Evolutionary conservation across 805 yeast genomes (phyloP).

Genomic region (Kuraishia borneana): DNA sequence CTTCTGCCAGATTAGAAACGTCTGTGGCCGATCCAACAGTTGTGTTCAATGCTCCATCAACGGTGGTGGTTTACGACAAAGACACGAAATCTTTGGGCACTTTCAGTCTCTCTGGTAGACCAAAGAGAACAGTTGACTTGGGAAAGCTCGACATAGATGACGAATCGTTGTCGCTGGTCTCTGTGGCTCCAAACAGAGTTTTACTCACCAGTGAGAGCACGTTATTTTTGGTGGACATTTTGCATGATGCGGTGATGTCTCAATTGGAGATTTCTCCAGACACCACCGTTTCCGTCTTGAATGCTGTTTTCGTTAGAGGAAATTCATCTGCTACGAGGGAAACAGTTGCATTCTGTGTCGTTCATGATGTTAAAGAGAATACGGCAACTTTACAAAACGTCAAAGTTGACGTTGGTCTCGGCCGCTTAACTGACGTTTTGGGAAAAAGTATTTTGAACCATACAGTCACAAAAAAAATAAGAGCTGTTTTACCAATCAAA

Average conservation of each 20-base stretch:
- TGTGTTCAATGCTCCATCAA: slow-evolving; percentile 5
- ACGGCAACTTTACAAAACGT: slow-evolving; percentile 30
- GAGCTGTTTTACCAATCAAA: neutral
- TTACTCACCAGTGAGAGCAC: neutral
- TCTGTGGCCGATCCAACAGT: slow-evolving; percentile 2
- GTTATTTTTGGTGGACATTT: neutral
- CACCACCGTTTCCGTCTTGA: slow-evolving; percentile 7
- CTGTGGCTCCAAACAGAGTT: slow-evolving; percentile 1
- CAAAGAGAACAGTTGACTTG: slow-evolving; percentile 15
- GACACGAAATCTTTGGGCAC: slow-evolving; percentile 9
- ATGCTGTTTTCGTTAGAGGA: slow-evolving; percentile 29
- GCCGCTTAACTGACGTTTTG: slow-evolving; percentile 55
- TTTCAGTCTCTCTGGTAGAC: slow-evolving; percentile 19
- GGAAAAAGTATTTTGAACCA: slow-evolving; percentile 40
- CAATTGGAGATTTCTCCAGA: neutral
- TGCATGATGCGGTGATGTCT: neutral
- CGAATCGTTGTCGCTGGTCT: neutral
- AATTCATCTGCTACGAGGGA: slow-evolving; percentile 25
- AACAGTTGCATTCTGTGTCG: slow-evolving; percentile 29
- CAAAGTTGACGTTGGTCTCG: slow-evolving; percentile 51
- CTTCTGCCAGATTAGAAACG: slow-evolving; percentile 4
- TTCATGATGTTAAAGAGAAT: slow-evolving; percentile 29
- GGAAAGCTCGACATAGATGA: neutral
- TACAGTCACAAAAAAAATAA: neutral
- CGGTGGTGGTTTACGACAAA: slow-evolving; percentile 12